Conservation (phyloP, 495 filamentous ascomycete species). For the Neurospora sp. region DNA sequence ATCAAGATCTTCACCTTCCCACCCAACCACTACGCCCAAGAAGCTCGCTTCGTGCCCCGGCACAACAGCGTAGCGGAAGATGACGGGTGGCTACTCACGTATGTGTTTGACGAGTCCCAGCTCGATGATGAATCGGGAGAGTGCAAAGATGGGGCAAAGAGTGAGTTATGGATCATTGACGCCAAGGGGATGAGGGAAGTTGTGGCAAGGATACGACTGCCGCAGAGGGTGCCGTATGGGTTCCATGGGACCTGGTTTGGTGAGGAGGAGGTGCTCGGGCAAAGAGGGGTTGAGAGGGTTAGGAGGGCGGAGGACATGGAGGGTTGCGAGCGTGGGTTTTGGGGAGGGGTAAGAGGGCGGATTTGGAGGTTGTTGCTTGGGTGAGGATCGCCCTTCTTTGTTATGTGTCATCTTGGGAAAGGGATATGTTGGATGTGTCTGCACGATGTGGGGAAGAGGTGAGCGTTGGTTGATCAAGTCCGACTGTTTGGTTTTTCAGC, state of each 20-base stretch:
- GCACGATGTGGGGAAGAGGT: too few species aligned
- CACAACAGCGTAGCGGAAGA: constrained; percentile 31
- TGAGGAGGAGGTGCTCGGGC: constrained; percentile 41
- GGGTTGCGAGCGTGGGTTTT: neutral
- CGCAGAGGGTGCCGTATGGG: constrained; percentile 57
- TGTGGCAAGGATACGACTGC: constrained; percentile 42
- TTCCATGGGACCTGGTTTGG: constrained; percentile 57
- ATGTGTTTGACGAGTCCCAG: constrained; percentile 47
- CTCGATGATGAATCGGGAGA: constrained; percentile 33
- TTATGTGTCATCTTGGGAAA: neutral
- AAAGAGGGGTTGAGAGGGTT: constrained; percentile 15
- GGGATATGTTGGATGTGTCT: too few species aligned
- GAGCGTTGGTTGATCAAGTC: too few species aligned
- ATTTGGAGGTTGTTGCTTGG: neutral
- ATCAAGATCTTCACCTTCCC: constrained; percentile 50
- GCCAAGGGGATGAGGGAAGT: constrained; percentile 48
- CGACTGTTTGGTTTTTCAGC: too few species aligned
- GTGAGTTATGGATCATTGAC: constrained; percentile 58
- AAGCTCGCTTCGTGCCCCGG: constrained; percentile 51
- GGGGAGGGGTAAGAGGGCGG: neutral
- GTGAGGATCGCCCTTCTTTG: neutral
- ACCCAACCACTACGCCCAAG: constrained; percentile 49
- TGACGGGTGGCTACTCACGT: constrained; percentile 52
- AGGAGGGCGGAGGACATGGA: neutral
- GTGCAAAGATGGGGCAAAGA: constrained; percentile 29